Evolutionary conservation across 164 flowering plant genomes (phyloP).

Genomic region (Malania oleifera): DNA sequence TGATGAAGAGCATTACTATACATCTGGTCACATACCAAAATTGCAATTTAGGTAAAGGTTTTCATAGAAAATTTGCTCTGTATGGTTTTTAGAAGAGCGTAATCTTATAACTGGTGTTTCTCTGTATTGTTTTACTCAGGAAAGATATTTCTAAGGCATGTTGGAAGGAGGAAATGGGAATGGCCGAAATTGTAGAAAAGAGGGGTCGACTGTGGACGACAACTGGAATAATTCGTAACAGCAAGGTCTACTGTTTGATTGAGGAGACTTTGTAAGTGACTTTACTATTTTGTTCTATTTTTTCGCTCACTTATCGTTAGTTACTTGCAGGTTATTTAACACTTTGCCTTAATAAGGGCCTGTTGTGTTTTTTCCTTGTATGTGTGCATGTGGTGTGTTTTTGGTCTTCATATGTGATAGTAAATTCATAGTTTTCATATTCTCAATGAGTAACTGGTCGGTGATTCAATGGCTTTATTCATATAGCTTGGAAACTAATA

Average conservation of each 20-base stretch:
- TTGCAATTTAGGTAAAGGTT: conserved; percentile 39
- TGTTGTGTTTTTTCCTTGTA: not conserved
- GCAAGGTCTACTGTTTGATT: conserved; percentile 54
- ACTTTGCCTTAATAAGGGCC: not conserved
- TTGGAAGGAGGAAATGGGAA: conserved; percentile 58
- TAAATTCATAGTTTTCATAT: too few species aligned
- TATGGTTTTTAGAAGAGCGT: not conserved
- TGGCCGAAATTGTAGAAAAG: conserved; percentile 67
- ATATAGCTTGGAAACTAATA: too few species aligned
- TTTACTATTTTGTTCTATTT: not conserved
- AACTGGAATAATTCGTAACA: conserved; percentile 60
- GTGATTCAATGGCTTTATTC: too few species aligned
- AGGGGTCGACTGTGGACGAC: conserved; percentile 66
- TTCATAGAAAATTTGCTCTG: not conserved
- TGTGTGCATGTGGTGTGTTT: not conserved
- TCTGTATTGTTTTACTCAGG: conserved; percentile 27
- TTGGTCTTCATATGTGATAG: too few species aligned
- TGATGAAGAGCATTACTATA: conserved; percentile 30
- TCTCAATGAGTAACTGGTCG: too few species aligned
- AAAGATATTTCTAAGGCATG: conserved; percentile 50
- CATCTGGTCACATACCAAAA: conserved; percentile 29
- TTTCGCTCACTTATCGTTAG: not conserved
- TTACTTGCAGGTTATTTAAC: not conserved
- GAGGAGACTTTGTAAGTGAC: conserved; percentile 72
- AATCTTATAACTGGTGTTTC: not conserved